Evolutionary conservation across 2,329 filamentous ascomycete species (phyloP), one percentile per base, ranked within the genome.

Genomic region (Fulvia fulva): DNA sequence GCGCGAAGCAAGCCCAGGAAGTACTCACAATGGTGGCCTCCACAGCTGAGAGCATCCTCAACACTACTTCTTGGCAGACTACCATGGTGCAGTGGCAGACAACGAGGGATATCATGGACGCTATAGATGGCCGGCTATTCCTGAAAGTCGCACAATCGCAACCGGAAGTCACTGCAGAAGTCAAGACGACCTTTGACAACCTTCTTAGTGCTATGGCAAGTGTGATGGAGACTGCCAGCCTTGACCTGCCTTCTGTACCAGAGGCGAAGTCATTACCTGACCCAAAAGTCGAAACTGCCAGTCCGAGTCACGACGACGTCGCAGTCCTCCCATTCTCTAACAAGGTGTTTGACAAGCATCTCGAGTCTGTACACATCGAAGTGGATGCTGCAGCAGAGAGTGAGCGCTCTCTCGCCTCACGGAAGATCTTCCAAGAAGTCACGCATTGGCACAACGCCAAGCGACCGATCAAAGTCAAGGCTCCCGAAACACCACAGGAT

Each of bases 371-470:
- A 12, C 72, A 74, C 7, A 66, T 81, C 12, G 62, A 66, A 3
- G 63, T 73, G 12, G 73, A 76, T 49, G 68, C 70, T 19, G 60
- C 62, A n/a, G 69, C 67, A 1, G 71, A 69, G 14, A 70, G 70
- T 11, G 58, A 67, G 3, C 67, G 73, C 5, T 70, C 67, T 28
- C 52, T 61, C 7, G 59, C 71, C 14, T 71, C 75, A 1, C 72
- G 74, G 19, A 73, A 70, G 16, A 77, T 80, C 34, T 81, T 80
- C 64, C 72, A 72, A 28, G 78, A 81, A 60, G 70, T 80, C 5
- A 74, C 76, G 0, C 84, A 88, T 67, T 88, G 85, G 86, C 85
- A 88, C 63, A 85, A 84, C 55, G 76, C 79, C 32, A 84, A 82
- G 63, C 79, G 76, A 25, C 75, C 78, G 0, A 63, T 85, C 2